A percentile compares a stretch with the other conserved stretches of the same genome.
Evolutionary conservation across 495 filamentous ascomycete species (phyloP).

Genomic region (Paragyromitra xinjiangensis): DNA sequence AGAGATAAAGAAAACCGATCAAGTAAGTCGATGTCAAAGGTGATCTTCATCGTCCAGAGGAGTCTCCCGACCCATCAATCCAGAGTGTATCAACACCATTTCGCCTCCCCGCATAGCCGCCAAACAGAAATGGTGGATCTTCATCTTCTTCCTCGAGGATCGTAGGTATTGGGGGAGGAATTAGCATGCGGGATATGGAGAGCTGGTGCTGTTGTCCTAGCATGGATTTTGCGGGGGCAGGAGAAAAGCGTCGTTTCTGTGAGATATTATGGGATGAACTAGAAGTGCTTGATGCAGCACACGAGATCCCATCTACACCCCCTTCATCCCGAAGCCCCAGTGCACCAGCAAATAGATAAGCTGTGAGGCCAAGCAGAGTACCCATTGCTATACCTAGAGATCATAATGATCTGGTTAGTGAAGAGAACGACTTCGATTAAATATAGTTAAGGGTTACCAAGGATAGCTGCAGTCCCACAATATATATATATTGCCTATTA

Average conservation of each 20-base stretch:
- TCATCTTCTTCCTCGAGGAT: conserved; percentile 53
- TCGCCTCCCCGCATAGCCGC: conserved; percentile 7
- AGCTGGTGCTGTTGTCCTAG: conserved; percentile 6
- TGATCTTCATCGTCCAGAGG: conserved; percentile 1
- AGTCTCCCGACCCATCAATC: conserved; percentile 26
- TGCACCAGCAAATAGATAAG: conserved; percentile 24
- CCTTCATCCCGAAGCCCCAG: conserved; percentile 17
- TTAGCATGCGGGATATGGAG: conserved; percentile 19
- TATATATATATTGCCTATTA: conserved; percentile 44
- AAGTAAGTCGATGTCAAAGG: neutral
- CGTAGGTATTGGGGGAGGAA: conserved; percentile 43
- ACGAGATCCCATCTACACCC: neutral
- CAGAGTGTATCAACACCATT: neutral
- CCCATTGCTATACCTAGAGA: conserved; percentile 34
- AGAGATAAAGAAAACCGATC: too few relatives aligned
- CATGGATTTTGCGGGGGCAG: neutral
- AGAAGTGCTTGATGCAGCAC: neutral
- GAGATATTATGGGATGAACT: neutral
- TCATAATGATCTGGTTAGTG: too few relatives aligned
- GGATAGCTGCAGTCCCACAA: conserved; percentile 46
- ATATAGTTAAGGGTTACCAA: conserved; percentile 21
- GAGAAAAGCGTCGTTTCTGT: neutral
- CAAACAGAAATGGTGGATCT: conserved; percentile 37
- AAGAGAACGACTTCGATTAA: neutral
- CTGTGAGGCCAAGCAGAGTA: conserved; percentile 37